A percentile compares a stretch with the other conserved stretches of the same genome.
Conservation (phyloP, 2,329 filamentous ascomycete species). For the Neonectria punicea region DNA sequence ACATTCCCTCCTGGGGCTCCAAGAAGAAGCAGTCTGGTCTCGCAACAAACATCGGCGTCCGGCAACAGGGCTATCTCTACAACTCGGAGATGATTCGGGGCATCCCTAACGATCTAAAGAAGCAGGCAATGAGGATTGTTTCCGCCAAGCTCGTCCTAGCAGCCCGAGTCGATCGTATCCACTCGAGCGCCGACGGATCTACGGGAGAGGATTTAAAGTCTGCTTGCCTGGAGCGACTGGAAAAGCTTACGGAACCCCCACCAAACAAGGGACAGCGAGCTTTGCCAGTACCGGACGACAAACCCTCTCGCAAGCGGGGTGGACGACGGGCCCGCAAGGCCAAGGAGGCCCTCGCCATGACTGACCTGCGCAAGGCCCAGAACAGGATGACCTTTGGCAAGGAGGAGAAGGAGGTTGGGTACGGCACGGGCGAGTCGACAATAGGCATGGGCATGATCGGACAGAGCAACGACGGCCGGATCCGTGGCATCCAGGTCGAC, state of each 20-base stretch:
- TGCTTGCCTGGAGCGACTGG: conserved; percentile 84
- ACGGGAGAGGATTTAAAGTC: conserved; percentile 84
- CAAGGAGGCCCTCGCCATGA: conserved; percentile 97
- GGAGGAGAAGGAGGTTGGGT: conserved; percentile 93
- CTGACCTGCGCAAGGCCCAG: conserved; percentile 93
- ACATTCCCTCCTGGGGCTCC: conserved; percentile 88
- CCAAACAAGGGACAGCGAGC: conserved; percentile 89
- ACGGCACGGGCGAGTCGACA: conserved; percentile 85
- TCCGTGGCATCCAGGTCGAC: conserved; percentile 90
- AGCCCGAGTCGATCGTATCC: conserved; percentile 87
- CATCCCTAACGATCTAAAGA: conserved; percentile 87
- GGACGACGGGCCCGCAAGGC: conserved; percentile 90
- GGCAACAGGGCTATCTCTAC: conserved; percentile 93
- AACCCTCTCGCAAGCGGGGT: conserved; percentile 91
- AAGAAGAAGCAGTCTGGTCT: conserved; percentile 88
- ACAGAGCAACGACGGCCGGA: conserved; percentile 84
- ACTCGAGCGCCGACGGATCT: conserved; percentile 82
- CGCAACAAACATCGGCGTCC: conserved; percentile 90
- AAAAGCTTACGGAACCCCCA: conserved; percentile 92
- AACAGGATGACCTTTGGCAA: conserved; percentile 97
- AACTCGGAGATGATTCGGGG: conserved; percentile 88
- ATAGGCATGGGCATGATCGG: conserved; percentile 96
- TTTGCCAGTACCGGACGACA: conserved; percentile 93
- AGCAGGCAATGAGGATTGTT: conserved; percentile 94
- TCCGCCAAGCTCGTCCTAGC: conserved; percentile 94